Evolutionary conservation across 345 rosid genomes (phyloP).

Genomic region (Camelina sativa): DNA sequence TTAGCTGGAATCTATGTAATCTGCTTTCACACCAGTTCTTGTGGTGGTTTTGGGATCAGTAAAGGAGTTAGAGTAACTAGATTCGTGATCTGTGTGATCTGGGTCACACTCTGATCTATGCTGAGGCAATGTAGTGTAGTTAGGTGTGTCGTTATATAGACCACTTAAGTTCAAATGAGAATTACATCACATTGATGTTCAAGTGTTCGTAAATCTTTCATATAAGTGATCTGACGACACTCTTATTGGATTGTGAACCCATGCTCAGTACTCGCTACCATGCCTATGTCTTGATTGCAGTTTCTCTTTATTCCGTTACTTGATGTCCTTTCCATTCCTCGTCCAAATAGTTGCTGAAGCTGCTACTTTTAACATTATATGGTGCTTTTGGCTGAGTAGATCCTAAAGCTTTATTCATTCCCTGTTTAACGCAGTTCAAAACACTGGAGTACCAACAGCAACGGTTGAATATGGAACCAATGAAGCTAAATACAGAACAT

Average conservation of each 20-base stretch:
- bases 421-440: conserved; percentile 57
- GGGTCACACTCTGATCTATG: background rate
- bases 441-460: conserved; percentile 70
- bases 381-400: background rate
- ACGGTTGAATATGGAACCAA: conserved; percentile 77
- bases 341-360: conserved; percentile 16
- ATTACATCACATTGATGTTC: conserved; percentile 4
- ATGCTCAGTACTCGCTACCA: background rate
- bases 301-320: conserved; percentile 2
- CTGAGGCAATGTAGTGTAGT: background rate
- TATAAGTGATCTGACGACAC: background rate
- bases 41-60: background rate
- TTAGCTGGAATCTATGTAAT: background rate
- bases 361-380: conserved; percentile 1
- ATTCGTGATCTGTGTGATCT: background rate
- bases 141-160: background rate
- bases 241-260: background rate
- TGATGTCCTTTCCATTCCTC: background rate
- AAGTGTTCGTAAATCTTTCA: background rate
- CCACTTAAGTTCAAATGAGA: background rate
- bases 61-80: background rate
- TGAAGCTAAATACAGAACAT: conserved; percentile 56
- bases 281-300: background rate
- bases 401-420: background rate
- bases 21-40: background rate